Conservation (phyloP, 2,329 filamentous ascomycete species). For the Myriosclerotinia scirpicola region DNA sequence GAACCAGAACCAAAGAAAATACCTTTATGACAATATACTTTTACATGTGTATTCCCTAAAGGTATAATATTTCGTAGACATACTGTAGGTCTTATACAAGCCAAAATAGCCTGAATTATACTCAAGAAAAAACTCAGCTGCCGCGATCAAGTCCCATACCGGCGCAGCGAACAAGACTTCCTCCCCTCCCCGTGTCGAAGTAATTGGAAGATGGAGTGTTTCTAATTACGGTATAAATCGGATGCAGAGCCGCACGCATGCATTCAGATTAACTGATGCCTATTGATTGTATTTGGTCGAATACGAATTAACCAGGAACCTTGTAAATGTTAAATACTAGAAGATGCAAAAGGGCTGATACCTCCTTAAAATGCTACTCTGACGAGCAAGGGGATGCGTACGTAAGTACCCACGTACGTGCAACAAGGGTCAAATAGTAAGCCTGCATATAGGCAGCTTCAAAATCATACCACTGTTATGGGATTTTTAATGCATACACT, state of each 20-base stretch:
- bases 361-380: slow-evolving; percentile 5
- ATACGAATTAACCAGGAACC: background rate
- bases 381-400: background rate
- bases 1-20: background rate
- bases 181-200: background rate
- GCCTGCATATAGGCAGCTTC: background rate
- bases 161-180: background rate
- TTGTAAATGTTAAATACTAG: background rate
- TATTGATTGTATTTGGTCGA: background rate
- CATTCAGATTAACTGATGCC: background rate
- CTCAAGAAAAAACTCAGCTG: background rate
- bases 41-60: background rate
- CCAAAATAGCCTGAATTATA: background rate
- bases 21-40: background rate
- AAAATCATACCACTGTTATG: background rate
- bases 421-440: background rate
- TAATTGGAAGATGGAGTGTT: background rate
- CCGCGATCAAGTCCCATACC: no score
- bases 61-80: background rate
- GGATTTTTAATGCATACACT: background rate
- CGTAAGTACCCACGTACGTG: slow-evolving; percentile 1
- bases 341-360: background rate
- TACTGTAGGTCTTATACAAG: background rate
- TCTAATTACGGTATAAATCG: background rate
- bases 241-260: slow-evolving; percentile 2